Conservation (phyloP, 768 basidiomycete genomes). For the Suillus ampliporus region DNA sequence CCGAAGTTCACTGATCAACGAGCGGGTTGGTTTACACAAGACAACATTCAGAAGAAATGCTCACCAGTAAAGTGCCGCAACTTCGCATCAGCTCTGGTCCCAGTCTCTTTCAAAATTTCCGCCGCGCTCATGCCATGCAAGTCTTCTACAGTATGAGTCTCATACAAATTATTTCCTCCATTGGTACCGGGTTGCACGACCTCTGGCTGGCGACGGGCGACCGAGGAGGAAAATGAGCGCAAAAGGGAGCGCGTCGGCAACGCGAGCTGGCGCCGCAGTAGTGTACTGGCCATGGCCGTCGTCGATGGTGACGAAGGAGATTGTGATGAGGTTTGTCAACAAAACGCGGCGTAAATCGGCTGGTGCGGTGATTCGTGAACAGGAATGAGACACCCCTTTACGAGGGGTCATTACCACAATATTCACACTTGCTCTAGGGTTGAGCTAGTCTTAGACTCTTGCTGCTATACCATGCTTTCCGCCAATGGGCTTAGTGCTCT, state of each 20-base stretch:
- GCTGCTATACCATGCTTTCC: slow-evolving; percentile 12
- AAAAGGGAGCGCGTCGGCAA: slow-evolving; percentile 36
- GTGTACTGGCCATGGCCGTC: slow-evolving; percentile 63
- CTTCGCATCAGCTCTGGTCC: slow-evolving; percentile 71
- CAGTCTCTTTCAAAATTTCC: slow-evolving; percentile 81
- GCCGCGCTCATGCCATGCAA: slow-evolving; percentile 78
- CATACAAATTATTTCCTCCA: slow-evolving; percentile 55
- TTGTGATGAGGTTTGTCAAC: slow-evolving; percentile 4
- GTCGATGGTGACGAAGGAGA: slow-evolving; percentile 28
- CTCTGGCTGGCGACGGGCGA: slow-evolving; percentile 27
- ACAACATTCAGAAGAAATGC: slow-evolving; percentile 25
- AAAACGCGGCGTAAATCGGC: slow-evolving; percentile 32
- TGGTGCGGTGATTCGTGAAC: slow-evolving; percentile 30
- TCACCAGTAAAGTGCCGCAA: slow-evolving; percentile 94
- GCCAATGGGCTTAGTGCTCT: slow-evolving; percentile 10
- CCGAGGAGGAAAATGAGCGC: slow-evolving; percentile 33
- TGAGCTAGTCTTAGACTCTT: background rate
- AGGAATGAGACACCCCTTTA: slow-evolving; percentile 22
- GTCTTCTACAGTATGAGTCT: slow-evolving; percentile 83
- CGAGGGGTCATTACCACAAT: slow-evolving; percentile 25
- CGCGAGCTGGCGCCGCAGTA: slow-evolving; percentile 65
- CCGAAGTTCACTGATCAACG: slow-evolving; percentile 91
- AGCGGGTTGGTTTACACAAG: slow-evolving; percentile 7
- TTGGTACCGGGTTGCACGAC: slow-evolving; percentile 35
- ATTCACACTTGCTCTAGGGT: background rate